Percentiles rank a stretch among this genome's conserved stretches.
These are phyloP conservation scores for Fraxinus platypoda DNA, from an alignment of 305 asterid genomes.

Conservation along the genomic window DNA sequence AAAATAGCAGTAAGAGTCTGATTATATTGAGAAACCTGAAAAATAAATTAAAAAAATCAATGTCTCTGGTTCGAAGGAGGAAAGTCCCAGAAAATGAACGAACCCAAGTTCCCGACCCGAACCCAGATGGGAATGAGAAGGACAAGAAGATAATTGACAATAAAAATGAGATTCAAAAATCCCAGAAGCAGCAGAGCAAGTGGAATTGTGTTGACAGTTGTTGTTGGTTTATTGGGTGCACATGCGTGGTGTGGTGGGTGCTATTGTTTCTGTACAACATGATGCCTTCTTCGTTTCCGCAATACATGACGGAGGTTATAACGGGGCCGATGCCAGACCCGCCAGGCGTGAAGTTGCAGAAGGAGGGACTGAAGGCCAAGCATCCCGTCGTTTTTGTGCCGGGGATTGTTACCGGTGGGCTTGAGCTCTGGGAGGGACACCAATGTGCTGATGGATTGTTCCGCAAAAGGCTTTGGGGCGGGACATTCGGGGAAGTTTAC, in stretches of 20 bases:
- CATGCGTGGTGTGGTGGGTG: slow-evolving; percentile 78
- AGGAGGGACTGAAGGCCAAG: slow-evolving; percentile 69
- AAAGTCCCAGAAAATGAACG: slow-evolving; percentile 38
- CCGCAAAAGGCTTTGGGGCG: slow-evolving; percentile 86
- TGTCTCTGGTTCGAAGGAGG: slow-evolving; percentile 62
- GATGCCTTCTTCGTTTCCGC: slow-evolving; percentile 90
- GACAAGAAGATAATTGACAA: slow-evolving; percentile 26
- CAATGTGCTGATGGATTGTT: slow-evolving; percentile 75
- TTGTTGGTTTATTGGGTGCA: slow-evolving; percentile 79
- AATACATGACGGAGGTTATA: slow-evolving; percentile 70
- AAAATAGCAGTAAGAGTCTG: not conserved
- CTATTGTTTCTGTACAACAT: slow-evolving; percentile 64
- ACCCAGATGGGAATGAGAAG: slow-evolving; percentile 21
- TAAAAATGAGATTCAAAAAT: slow-evolving; percentile 26
- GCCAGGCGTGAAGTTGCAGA: slow-evolving; percentile 74
- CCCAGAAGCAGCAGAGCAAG: slow-evolving; percentile 29
- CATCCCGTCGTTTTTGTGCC: slow-evolving; percentile 93
- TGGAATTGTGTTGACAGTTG: slow-evolving; percentile 80
- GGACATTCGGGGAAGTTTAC: slow-evolving; percentile 82
- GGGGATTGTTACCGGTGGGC: slow-evolving; percentile 86
- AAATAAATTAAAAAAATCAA: not conserved
- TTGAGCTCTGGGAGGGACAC: slow-evolving; percentile 95
- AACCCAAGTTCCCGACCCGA: slow-evolving; percentile 33
- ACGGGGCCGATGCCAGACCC: slow-evolving; percentile 93
- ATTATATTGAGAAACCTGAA: not conserved